These are phyloP conservation scores for Rhododendron simsii DNA, from an alignment of 148 eudicot species.

Conservation along the genomic window DNA sequence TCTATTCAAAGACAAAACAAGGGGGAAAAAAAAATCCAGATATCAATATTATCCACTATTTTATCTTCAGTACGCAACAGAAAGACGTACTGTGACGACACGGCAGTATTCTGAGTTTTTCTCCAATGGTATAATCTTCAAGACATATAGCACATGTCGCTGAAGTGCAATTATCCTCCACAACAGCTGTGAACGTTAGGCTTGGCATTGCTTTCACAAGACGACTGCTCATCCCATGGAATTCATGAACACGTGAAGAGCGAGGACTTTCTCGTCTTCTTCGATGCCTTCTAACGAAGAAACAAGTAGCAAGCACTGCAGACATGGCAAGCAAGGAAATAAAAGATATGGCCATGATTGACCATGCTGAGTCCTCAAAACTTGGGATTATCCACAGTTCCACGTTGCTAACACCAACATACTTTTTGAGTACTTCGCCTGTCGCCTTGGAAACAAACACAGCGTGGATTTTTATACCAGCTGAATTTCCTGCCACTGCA, in stretches of 20 bases:
- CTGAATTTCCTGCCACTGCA: conserved; percentile 90
- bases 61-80: background rate
- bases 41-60: background rate
- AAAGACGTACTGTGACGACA: conserved; percentile 81
- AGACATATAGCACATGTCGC: conserved; percentile 86
- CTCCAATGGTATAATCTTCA: conserved; percentile 74
- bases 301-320: conserved; percentile 85
- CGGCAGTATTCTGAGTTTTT: conserved; percentile 77
- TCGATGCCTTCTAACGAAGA: conserved; percentile 78
- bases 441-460: conserved; percentile 71
- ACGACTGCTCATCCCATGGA: conserved; percentile 90
- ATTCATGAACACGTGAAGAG: conserved; percentile 50
- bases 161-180: conserved; percentile 84
- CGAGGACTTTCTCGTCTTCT: conserved; percentile 63
- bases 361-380: conserved; percentile 80
- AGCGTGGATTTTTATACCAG: conserved; percentile 63
- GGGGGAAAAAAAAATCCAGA: conserved; percentile 60
- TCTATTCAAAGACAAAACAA: conserved; percentile 40
- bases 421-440: conserved; percentile 49
- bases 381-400: conserved; percentile 68
- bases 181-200: conserved; percentile 63
- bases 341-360: conserved; percentile 85
- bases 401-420: conserved; percentile 34
- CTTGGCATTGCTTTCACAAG: conserved; percentile 88
- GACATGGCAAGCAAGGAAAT: conserved; percentile 85